phyloP scores from a whole-genome alignment of 2,329 filamentous ascomycete genomes.

The Ilyonectria sp. region DNA sequence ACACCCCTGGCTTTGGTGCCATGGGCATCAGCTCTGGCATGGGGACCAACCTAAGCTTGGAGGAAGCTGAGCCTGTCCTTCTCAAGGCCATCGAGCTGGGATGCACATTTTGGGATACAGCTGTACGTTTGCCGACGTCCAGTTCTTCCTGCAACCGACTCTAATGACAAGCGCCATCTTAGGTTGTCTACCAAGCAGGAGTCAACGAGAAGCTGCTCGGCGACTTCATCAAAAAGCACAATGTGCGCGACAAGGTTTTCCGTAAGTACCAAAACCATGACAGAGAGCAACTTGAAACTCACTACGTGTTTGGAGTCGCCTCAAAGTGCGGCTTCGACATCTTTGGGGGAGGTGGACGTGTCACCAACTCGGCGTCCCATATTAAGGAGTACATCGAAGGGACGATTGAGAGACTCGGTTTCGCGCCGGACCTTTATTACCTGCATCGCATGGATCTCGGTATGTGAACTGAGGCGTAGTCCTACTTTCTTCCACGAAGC shows the following conservation, averaged over 20 bases:
- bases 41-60: conserved; percentile 3
- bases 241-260: conserved; percentile 64
- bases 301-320: conserved; percentile 53
- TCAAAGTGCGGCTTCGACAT: conserved; percentile 63
- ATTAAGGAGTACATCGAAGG: conserved; percentile 65
- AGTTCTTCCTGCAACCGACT: not conserved
- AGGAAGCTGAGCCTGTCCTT: not conserved
- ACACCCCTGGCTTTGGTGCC: conserved; percentile 3
- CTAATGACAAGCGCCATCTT: not conserved
- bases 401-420: conserved; percentile 64
- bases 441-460: conserved; percentile 62
- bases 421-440: conserved; percentile 62
- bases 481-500: too few relatives aligned
- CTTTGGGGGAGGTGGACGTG: conserved; percentile 49
- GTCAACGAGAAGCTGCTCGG: conserved; percentile 66
- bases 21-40: conserved; percentile 3
- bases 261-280: conserved; percentile 48
- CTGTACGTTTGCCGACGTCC: not conserved
- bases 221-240: conserved; percentile 66
- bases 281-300: not conserved
- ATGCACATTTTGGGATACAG: conserved; percentile 3
- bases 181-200: conserved; percentile 62
- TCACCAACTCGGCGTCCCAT: conserved; percentile 62
- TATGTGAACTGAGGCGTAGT: conserved; percentile 48
- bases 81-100: not conserved